phyloP scores from a whole-genome alignment of 1,139 yeast species.

The Geotrichum histeridarum region DNA sequence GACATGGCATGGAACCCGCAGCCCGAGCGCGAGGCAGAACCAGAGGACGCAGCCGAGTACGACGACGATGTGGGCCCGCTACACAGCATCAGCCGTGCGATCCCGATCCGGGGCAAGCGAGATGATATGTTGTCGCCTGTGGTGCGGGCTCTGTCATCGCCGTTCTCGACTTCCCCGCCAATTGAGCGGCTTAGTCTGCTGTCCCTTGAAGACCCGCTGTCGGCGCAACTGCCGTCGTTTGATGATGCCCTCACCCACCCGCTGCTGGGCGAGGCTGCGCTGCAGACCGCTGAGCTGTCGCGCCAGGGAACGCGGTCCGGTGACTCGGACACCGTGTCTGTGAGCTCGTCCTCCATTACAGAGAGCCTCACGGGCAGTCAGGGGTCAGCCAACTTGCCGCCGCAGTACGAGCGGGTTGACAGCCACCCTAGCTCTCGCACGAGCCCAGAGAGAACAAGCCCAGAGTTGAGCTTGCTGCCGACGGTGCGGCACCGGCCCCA shows the following conservation, averaged over 20 bases:
- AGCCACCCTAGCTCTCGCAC: too few relatives aligned
- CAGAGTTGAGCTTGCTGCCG: not conserved
- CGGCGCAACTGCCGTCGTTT: slow-evolving; percentile 30
- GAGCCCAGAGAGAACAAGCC: not conserved
- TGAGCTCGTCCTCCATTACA: too few relatives aligned
- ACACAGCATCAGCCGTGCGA: not conserved
- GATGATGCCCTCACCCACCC: slow-evolving; percentile 25
- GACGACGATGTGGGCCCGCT: not conserved
- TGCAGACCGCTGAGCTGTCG: not conserved
- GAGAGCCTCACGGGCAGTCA: too few relatives aligned
- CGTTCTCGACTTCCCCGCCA: not conserved
- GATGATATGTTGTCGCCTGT: slow-evolving; percentile 9
- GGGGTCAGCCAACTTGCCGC: not conserved
- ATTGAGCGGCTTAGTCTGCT: not conserved
- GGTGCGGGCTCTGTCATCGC: slow-evolving; percentile 11
- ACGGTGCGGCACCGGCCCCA: not conserved
- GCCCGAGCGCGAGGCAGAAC: not conserved
- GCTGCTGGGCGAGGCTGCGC: slow-evolving; percentile 4
- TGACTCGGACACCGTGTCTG: too few relatives aligned
- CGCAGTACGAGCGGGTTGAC: not conserved
- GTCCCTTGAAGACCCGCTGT: slow-evolving; percentile 8
- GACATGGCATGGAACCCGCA: not conserved
- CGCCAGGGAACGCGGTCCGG: too few relatives aligned
- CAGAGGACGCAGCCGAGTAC: not conserved
- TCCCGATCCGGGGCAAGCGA: not conserved